A percentile compares a stretch with the other conserved stretches of the same genome.
Evolutionary conservation across 139 green algal genomes (phyloP).

Genomic region (Marvania coccoides): DNA sequence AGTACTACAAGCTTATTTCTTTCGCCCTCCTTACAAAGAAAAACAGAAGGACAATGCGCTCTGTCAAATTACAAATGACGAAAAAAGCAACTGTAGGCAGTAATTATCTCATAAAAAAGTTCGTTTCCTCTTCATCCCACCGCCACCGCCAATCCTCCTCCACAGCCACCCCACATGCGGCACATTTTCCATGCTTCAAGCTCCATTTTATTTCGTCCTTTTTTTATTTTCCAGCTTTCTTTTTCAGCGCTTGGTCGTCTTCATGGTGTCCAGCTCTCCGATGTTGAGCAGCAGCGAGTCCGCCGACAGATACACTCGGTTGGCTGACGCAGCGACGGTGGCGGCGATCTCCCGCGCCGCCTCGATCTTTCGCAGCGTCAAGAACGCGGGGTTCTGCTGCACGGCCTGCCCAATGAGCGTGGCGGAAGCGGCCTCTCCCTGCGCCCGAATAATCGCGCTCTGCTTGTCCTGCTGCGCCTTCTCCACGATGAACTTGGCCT

Average conservation of each 20-base stretch:
- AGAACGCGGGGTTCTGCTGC: slow-evolving; percentile 78
- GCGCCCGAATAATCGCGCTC: slow-evolving; percentile 79
- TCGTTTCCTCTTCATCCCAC: no score
- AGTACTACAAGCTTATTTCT: no score
- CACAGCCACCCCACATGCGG: no score
- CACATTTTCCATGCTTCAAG: neutral
- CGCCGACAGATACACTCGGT: slow-evolving; percentile 88
- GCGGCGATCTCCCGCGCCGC: slow-evolving; percentile 86
- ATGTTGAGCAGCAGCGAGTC: slow-evolving; percentile 93
- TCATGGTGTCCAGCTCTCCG: slow-evolving; percentile 3
- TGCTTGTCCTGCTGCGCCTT: slow-evolving; percentile 97
- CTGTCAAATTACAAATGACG: no score
- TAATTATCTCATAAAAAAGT: no score
- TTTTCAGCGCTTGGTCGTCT: neutral
- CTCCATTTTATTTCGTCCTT: neutral
- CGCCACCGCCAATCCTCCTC: no score
- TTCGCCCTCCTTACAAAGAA: no score
- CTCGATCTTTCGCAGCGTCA: slow-evolving; percentile 91
- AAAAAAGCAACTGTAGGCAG: no score
- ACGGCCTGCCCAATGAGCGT: slow-evolving; percentile 92
- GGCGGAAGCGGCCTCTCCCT: slow-evolving; percentile 85
- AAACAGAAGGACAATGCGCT: no score
- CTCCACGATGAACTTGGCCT: slow-evolving; percentile 95
- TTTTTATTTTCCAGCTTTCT: neutral
- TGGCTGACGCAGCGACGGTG: slow-evolving; percentile 72